Evolutionary conservation across 164 flowering plant genomes (phyloP).

Genomic region (Vitis rotundifolia): DNA sequence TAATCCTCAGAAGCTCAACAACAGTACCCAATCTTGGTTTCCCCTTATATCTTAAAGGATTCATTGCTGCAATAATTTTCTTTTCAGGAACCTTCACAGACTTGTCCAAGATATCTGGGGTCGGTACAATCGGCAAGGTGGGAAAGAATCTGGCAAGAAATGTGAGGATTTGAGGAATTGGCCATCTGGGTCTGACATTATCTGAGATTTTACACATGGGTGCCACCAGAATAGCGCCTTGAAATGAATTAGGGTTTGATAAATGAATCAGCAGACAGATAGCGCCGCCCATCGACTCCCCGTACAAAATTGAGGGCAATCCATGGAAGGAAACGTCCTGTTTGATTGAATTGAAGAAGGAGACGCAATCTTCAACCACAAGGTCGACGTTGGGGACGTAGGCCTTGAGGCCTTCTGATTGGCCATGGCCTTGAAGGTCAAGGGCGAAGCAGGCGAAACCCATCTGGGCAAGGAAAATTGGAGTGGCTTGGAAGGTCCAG

Average conservation of each 20-base stretch:
- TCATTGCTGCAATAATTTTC: constrained; percentile 49
- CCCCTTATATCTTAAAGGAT: constrained; percentile 70
- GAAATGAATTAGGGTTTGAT: constrained; percentile 31
- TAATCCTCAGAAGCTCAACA: constrained; percentile 63
- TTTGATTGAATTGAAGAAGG: constrained; percentile 54
- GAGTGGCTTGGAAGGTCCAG: constrained; percentile 85
- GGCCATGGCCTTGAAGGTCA: constrained; percentile 86
- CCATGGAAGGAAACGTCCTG: constrained; percentile 27
- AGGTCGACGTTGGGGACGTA: constrained; percentile 70
- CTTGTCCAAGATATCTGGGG: constrained; percentile 63
- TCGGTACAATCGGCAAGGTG: constrained; percentile 70
- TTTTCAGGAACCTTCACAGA: constrained; percentile 75
- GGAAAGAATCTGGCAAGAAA: constrained; percentile 59
- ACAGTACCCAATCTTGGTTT: constrained; percentile 87
- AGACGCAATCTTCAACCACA: constrained; percentile 60
- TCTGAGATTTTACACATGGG: constrained; percentile 92
- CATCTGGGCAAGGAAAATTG: constrained; percentile 72
- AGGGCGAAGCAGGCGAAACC: constrained; percentile 84
- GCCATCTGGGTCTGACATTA: constrained; percentile 78
- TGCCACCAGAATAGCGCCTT: constrained; percentile 73
- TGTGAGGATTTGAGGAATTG: constrained; percentile 64
- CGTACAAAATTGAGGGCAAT: constrained; percentile 62
- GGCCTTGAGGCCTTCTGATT: constrained; percentile 68
- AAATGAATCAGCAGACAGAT: constrained; percentile 69
- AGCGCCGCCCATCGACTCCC: constrained; percentile 96